A percentile compares a stretch with the other conserved stretches of the same genome.
Evolutionary conservation across 2,329 filamentous ascomycete species (phyloP).

Genomic region (Thielaviopsis euricoi): DNA sequence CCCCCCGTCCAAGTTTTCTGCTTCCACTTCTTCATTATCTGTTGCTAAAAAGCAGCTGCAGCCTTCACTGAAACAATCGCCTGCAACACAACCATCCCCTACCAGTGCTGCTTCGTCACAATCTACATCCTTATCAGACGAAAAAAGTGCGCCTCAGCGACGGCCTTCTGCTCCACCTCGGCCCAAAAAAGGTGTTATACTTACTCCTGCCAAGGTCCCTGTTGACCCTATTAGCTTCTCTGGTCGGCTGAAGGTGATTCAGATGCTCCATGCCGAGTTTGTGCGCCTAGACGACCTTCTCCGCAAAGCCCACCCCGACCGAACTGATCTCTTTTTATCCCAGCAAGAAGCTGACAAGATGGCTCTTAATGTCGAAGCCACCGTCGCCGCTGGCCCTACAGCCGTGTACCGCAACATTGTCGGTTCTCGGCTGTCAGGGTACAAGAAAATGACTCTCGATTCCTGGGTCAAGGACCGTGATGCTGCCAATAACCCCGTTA

Average conservation of each 20-base stretch:
- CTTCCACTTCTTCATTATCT: background rate
- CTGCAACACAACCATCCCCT: background rate
- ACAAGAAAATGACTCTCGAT: conserved; percentile 56
- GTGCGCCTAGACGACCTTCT: conserved; percentile 6
- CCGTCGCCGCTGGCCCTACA: conserved; percentile 47
- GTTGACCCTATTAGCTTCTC: conserved; percentile 2
- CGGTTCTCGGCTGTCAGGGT: conserved; percentile 60
- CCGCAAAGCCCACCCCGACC: conserved; percentile 1
- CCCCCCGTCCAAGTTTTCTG: background rate
- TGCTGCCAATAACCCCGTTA: conserved; percentile 3
- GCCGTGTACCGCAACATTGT: conserved; percentile 69
- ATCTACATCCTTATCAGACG: background rate
- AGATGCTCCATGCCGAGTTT: conserved; percentile 7
- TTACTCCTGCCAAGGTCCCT: conserved; percentile 1
- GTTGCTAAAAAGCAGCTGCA: background rate
- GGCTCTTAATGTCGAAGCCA: conserved; percentile 65
- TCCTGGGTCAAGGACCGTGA: conserved; percentile 38
- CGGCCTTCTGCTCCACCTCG: background rate
- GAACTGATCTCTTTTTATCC: conserved; percentile 33
- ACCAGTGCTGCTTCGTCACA: background rate
- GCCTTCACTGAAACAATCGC: background rate
- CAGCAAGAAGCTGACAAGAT: conserved; percentile 51
- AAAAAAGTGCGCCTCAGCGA: background rate
- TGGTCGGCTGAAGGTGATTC: conserved; percentile 8
- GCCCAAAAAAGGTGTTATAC: conserved; percentile 2